A percentile compares a stretch with the other conserved stretches of the same genome.
phyloP scores from a whole-genome alignment of 768 basidiomycete genomes.

The Mrakia hoshinonis region DNA sequence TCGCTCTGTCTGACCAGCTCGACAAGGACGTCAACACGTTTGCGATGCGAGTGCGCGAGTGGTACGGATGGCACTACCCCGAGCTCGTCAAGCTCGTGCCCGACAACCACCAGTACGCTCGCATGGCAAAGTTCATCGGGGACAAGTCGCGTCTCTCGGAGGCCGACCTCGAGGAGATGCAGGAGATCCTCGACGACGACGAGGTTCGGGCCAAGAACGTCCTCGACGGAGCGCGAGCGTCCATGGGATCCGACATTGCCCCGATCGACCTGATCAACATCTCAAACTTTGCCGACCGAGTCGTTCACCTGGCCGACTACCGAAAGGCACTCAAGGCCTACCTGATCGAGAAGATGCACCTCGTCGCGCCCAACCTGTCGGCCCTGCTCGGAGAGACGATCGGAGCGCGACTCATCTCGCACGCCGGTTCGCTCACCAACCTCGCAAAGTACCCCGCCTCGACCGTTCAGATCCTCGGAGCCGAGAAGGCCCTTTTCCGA shows the following conservation, averaged over 20 bases:
- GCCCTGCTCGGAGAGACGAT: constrained; percentile 69
- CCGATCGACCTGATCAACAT: constrained; percentile 93
- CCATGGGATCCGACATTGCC: constrained; percentile 99
- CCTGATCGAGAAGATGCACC: constrained; percentile 93
- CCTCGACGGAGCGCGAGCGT: constrained; percentile 76
- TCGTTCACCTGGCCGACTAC: constrained; percentile 91
- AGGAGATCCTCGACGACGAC: constrained; percentile 92
- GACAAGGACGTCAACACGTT: constrained; percentile 99
- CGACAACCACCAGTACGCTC: constrained; percentile 95
- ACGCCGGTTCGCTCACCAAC: constrained; percentile 45
- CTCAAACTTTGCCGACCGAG: constrained; percentile 91
- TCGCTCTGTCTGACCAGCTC: constrained; percentile 90
- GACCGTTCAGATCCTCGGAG: constrained; percentile 47
- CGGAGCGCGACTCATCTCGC: constrained; percentile 62
- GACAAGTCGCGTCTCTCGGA: constrained; percentile 78
- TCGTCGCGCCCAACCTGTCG: constrained; percentile 94
- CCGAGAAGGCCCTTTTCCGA: constrained; percentile 47
- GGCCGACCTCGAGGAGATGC: constrained; percentile 76
- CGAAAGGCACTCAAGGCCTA: constrained; percentile 91
- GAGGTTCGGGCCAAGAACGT: constrained; percentile 80
- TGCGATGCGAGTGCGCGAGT: constrained; percentile 97
- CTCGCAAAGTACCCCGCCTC: constrained; percentile 47
- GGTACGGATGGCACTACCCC: constrained; percentile 99
- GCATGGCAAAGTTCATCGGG: constrained; percentile 86
- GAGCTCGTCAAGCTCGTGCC: constrained; percentile 97